phyloP scores from a whole-genome alignment of 495 filamentous ascomycete species.

The Glonium stellatum region DNA sequence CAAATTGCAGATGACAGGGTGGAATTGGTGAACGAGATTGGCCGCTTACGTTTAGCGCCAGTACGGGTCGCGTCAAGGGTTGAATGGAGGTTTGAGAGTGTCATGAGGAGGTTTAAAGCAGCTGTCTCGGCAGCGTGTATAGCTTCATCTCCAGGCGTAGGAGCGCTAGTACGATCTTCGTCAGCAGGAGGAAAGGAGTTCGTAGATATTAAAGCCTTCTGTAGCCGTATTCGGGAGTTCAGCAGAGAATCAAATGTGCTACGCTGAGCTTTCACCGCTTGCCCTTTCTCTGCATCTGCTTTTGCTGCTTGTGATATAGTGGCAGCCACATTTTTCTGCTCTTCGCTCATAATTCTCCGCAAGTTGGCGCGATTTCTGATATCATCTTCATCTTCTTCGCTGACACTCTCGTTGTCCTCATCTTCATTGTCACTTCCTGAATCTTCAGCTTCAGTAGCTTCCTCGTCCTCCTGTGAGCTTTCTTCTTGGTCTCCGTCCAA shows the following conservation, averaged over 20 bases:
- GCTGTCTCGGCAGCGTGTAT: slow-evolving; percentile 77
- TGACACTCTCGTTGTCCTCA: slow-evolving; percentile 39
- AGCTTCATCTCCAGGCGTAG: slow-evolving; percentile 29
- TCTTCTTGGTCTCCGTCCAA: slow-evolving; percentile 6
- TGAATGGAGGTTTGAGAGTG: slow-evolving; percentile 64
- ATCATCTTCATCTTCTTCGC: slow-evolving; percentile 33
- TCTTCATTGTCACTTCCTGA: slow-evolving; percentile 33
- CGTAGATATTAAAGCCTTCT: slow-evolving; percentile 75
- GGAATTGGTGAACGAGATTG: slow-evolving; percentile 41
- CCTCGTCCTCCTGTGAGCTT: slow-evolving; percentile 26
- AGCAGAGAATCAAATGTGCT: slow-evolving; percentile 79
- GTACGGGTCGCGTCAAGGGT: slow-evolving; percentile 49
- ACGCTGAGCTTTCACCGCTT: slow-evolving; percentile 75
- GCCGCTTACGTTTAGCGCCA: slow-evolving; percentile 46
- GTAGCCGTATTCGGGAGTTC: slow-evolving; percentile 79
- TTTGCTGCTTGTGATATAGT: slow-evolving; percentile 66
- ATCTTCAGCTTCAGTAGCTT: slow-evolving; percentile 32
- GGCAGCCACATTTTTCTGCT: slow-evolving; percentile 60
- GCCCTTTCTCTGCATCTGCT: slow-evolving; percentile 75
- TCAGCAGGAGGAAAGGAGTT: slow-evolving; percentile 58
- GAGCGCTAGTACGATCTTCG: neutral
- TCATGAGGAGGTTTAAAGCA: slow-evolving; percentile 81
- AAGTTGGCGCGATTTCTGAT: slow-evolving; percentile 50
- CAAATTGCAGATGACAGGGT: slow-evolving; percentile 57
- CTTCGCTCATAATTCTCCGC: slow-evolving; percentile 61